phyloP scores from a whole-genome alignment of 345 rosid species.

The Lumnitzera racemosa region DNA sequence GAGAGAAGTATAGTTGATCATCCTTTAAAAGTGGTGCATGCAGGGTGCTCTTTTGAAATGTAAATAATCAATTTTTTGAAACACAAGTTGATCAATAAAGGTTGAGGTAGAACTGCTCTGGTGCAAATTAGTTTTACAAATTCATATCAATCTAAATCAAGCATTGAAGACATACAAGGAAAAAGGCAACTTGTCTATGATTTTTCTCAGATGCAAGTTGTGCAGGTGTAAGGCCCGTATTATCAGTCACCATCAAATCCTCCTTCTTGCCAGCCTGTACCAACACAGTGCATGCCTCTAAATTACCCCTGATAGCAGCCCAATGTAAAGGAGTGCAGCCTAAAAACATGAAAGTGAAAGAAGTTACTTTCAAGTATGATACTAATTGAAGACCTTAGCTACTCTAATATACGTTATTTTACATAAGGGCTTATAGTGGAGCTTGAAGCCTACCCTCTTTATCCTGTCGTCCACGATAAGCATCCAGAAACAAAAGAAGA shows the following conservation, averaged over 20 bases:
- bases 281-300: constrained; percentile 97
- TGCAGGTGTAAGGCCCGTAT: constrained; percentile 93
- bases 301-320: constrained; percentile 98
- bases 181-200: constrained; percentile 98
- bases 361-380: no score
- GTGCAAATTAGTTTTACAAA: no score
- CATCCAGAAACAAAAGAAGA: constrained; percentile 84
- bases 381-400: no score
- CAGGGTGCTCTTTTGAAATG: no score
- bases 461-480: constrained; percentile 93
- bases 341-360: constrained; percentile 16
- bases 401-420: no score
- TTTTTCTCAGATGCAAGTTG: constrained; percentile 97
- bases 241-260: constrained; percentile 80
- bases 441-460: constrained; percentile 57
- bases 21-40: no score
- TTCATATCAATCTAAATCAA: neutral
- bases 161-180: constrained; percentile 80
- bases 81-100: no score
- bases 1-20: no score
- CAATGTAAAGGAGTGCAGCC: constrained; percentile 98
- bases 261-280: constrained; percentile 99
- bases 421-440: no score
- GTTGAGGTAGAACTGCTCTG: no score
- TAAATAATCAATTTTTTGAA: no score